phyloP scores from a whole-genome alignment of 2,329 filamentous ascomycete species.

The Venturia nashicola region DNA sequence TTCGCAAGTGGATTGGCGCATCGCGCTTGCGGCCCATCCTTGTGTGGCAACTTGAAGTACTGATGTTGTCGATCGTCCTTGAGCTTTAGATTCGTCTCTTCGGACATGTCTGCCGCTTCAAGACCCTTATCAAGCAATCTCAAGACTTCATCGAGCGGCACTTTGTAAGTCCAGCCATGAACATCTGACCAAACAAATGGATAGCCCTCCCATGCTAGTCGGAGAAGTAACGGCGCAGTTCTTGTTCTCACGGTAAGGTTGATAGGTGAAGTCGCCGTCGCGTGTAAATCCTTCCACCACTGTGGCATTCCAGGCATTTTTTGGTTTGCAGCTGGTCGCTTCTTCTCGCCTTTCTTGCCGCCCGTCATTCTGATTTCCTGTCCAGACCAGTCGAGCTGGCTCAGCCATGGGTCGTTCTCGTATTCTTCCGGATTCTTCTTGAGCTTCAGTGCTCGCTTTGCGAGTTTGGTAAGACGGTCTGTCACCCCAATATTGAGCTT shows the following conservation, averaged over 20 bases:
- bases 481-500: constrained; percentile 65
- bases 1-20: constrained; percentile 87
- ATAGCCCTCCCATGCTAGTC: constrained; percentile 76
- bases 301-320: constrained; percentile 90
- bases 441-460: constrained; percentile 63
- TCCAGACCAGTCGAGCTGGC: constrained; percentile 88
- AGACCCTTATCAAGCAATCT: constrained; percentile 36
- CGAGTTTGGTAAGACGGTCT: constrained; percentile 58
- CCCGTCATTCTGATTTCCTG: constrained; percentile 88
- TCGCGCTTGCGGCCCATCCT: constrained; percentile 76
- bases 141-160: constrained; percentile 35
- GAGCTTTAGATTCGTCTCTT: constrained; percentile 56
- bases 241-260: constrained; percentile 75
- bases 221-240: constrained; percentile 73
- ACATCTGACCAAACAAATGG: constrained; percentile 89
- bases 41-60: constrained; percentile 94
- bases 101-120: constrained; percentile 65
- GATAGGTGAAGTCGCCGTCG: constrained; percentile 52
- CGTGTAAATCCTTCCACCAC: constrained; percentile 90
- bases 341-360: constrained; percentile 85
- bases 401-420: constrained; percentile 75
- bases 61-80: constrained; percentile 51
- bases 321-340: constrained; percentile 68
- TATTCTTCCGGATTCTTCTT: constrained; percentile 60
- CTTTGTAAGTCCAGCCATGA: constrained; percentile 85